Evolutionary conservation across 2,329 filamentous ascomycete genomes (phyloP), one percentile per base, ranked within the genome.

Genomic region (Fusarium nisikadoi): DNA sequence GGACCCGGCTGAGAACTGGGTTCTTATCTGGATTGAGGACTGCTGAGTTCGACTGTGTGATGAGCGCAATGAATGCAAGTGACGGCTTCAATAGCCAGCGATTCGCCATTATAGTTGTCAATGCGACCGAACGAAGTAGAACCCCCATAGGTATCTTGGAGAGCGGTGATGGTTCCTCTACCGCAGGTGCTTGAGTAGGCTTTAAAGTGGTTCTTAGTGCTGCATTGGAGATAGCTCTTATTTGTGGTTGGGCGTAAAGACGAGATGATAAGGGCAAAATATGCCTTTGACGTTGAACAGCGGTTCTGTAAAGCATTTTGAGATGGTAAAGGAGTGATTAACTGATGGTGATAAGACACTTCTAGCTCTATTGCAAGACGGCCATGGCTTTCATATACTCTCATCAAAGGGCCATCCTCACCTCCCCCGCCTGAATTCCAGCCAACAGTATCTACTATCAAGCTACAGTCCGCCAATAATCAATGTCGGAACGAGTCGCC

Each of bases 21-120:
- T 79, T 79, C 33, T 80, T 81, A 57, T 87, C 84, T 1, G 86
- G 84, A 69, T 86, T 84, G 36, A 86, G 77, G 4, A 87, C 57
- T 3, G 60, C 13, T 0, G 73, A 65, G 14, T 82, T 82, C 13
- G 78, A 74, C 10, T 70, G 70, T 16, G 75, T 74, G 9, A 79
- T 58, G 2, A 75, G 25, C 8, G 71, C 71, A 7, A 79, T 68
- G 35, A 77, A 57, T 17, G 72, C 67, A 5, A 79, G 71, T 17
- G 76, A 79, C 1, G 77, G 78, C 17, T 56, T 52, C 1, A 79
- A 56, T 5, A 79, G 39, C 62, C 72, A 75, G 17, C 63, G 62
- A 4, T 73, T 77, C 1, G 75, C 65, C 78, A 79, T 79, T 13
- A 79, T 50, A 12, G 77, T 77, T 5, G 78, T 79, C 35, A 79